Percentiles rank a stretch among this genome's conserved stretches.
Evolutionary conservation across 352 stramenopile species (phyloP).

Genomic region (Phytophthora quininea): DNA sequence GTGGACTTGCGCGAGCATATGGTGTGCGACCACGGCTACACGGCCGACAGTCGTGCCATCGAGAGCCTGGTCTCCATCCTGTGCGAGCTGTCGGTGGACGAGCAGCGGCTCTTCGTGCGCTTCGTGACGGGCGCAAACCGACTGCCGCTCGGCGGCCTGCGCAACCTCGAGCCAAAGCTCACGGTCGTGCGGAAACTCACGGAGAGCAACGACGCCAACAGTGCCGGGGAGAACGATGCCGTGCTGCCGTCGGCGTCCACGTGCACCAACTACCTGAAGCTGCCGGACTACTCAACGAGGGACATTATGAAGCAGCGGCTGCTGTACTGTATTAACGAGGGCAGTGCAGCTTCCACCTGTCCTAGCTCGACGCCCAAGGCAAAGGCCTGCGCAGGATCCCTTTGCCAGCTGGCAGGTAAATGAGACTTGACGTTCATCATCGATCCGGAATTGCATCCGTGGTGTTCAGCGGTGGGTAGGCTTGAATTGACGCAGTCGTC

Average conservation of each 20-base stretch:
- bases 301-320: conserved; percentile 74
- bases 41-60: conserved; percentile 65
- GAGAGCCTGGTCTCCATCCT: conserved; percentile 78
- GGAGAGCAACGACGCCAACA: conserved; percentile 17
- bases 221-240: conserved; percentile 42
- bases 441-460: too few relatives aligned
- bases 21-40: conserved; percentile 89
- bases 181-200: conserved; percentile 89
- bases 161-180: conserved; percentile 82
- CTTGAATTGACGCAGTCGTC: too few relatives aligned
- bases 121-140: conserved; percentile 91
- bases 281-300: conserved; percentile 89
- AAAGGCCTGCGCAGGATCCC: neutral
- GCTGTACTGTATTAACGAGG: conserved; percentile 86
- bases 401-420: too few relatives aligned
- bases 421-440: too few relatives aligned
- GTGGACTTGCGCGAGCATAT: conserved; percentile 76
- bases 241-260: conserved; percentile 87
- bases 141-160: conserved; percentile 83
- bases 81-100: conserved; percentile 62
- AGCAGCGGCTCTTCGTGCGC: conserved; percentile 86
- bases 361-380: conserved; percentile 34
- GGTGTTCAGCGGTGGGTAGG: too few relatives aligned
- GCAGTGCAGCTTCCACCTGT: conserved; percentile 86
- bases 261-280: conserved; percentile 92